These are phyloP conservation scores for Sisymbrium irio DNA, from an alignment of 345 rosid species.

Conservation along the genomic window DNA sequence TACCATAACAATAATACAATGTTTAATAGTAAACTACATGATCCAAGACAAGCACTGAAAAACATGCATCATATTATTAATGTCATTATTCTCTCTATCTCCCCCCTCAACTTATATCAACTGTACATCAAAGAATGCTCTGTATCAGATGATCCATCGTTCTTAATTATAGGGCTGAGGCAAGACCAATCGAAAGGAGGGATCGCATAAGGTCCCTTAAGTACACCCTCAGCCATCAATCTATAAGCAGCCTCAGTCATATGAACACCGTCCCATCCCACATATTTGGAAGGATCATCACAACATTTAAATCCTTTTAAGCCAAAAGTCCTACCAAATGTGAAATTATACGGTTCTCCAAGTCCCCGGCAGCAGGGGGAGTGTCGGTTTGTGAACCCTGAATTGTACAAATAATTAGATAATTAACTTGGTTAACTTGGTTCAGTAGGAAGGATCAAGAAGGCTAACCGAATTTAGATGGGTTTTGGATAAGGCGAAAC, in stretches of 20 bases:
- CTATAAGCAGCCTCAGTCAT: constrained; percentile 33
- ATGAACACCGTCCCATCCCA: constrained; percentile 49
- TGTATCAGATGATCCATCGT: not conserved
- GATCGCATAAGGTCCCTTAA: constrained; percentile 20
- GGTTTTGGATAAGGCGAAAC: constrained; percentile 23
- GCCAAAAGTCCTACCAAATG: constrained; percentile 12
- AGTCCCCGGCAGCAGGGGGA: constrained; percentile 40
- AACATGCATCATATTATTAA: not conserved
- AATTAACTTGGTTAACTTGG: not conserved
- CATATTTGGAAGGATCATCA: constrained; percentile 36
- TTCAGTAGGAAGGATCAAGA: not conserved
- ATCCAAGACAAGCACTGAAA: not conserved
- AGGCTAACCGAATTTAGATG: constrained; percentile 40
- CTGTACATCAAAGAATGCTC: not conserved
- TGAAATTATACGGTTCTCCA: constrained; percentile 38
- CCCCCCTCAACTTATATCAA: not conserved
- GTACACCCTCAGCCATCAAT: constrained; percentile 23
- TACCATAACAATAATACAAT: no score
- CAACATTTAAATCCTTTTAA: constrained; percentile 13
- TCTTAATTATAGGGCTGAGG: constrained; percentile 1
- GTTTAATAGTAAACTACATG: not conserved
- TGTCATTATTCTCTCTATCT: not conserved
- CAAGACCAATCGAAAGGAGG: constrained; percentile 29
- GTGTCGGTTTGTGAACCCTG: constrained; percentile 36
- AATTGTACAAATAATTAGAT: not conserved